Base-by-base conservation (phyloP, 345 rosid species). In the Rhizophora apiculata region DNA sequence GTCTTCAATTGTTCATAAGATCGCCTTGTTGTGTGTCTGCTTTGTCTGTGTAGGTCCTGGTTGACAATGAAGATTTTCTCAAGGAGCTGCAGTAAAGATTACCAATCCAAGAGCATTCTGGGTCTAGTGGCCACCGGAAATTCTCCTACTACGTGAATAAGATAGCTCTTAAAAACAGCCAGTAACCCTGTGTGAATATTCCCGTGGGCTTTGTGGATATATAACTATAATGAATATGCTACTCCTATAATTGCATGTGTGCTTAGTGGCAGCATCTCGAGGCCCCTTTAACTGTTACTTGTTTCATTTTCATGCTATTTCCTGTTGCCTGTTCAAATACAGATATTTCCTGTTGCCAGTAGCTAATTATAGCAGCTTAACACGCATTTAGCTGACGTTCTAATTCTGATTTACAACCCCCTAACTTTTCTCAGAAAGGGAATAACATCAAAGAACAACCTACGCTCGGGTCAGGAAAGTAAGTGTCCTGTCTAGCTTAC, bases 51-150 rank as follows among this genome's bases (percentile, higher is more conserved):
- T 74, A 90, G 96, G 94, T 95, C 60, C 84, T 92, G 81, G 98
- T 95, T 13, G 99, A 95, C 93, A 88, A 90, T 36, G 83, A 86
- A 82, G 99, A 92, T 76, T 95, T 95, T 75, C 88, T 95, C 15
- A 92, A 83, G 85, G 96, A 95, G 74, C 89, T 95, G 71, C 76
- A 77, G 54, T 68, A 84, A 57, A 54, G 69, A 65, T 46, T 22
- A 13, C 27, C 21, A 54, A 36, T 16, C 20, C 30, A 24, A 46
- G 34, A 39, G 53, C 46, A 29, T 60, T 52, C 36, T 62, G 21
- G 48, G 46, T 20, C 21, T 59, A 29, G 2, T 30, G 18, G 61
- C 64, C 26, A 5, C 11, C 21, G 1, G 30, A 43, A 30, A 3
- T 32, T 20, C 64, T 31, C 19, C 26, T 63, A 49, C 16, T 52